Percentiles rank a stretch among this genome's conserved stretches.
Conservation (phyloP, 176 grass and related monocot genomes). For the Juncus inflexus region DNA sequence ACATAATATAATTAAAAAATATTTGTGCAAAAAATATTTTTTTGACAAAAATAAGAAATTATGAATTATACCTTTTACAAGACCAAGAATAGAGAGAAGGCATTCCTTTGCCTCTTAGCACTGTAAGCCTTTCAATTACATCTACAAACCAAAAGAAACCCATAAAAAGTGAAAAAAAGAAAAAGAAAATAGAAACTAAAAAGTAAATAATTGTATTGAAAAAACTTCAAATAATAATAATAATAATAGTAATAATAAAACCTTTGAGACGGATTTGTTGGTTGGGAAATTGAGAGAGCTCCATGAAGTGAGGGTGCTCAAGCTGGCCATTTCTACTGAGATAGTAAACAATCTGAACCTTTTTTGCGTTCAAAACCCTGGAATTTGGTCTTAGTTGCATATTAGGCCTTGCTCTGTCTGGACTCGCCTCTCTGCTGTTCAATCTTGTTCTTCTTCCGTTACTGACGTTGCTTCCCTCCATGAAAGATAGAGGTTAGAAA, state of each 20-base stretch:
- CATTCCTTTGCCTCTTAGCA: slow-evolving; percentile 91
- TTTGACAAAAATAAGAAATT: slow-evolving; percentile 14
- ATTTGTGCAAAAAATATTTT: background rate
- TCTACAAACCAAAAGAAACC: slow-evolving; percentile 33
- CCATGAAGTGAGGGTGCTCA: slow-evolving; percentile 98
- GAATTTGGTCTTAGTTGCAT: slow-evolving; percentile 40
- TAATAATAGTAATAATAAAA: slow-evolving; percentile 7
- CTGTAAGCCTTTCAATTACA: slow-evolving; percentile 69
- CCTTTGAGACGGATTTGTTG: slow-evolving; percentile 92
- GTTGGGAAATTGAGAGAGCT: slow-evolving; percentile 69
- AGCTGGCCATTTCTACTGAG: slow-evolving; percentile 91
- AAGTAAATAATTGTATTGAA: background rate
- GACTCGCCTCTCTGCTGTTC: slow-evolving; percentile 55
- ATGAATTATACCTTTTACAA: slow-evolving; percentile 65
- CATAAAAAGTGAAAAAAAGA: background rate
- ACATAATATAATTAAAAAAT: no score
- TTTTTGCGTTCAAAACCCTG: slow-evolving; percentile 49
- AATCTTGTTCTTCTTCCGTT: slow-evolving; percentile 42
- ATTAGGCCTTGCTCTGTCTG: slow-evolving; percentile 49
- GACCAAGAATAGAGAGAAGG: slow-evolving; percentile 94
- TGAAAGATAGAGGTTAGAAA: background rate
- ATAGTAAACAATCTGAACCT: slow-evolving; percentile 93
- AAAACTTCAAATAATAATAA: background rate
- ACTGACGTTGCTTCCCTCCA: slow-evolving; percentile 34
- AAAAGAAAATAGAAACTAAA: background rate